Percentiles rank a stretch among this genome's conserved stretches.
Conservation (phyloP, 106 monocot species). For the Vanilla planifolia region DNA sequence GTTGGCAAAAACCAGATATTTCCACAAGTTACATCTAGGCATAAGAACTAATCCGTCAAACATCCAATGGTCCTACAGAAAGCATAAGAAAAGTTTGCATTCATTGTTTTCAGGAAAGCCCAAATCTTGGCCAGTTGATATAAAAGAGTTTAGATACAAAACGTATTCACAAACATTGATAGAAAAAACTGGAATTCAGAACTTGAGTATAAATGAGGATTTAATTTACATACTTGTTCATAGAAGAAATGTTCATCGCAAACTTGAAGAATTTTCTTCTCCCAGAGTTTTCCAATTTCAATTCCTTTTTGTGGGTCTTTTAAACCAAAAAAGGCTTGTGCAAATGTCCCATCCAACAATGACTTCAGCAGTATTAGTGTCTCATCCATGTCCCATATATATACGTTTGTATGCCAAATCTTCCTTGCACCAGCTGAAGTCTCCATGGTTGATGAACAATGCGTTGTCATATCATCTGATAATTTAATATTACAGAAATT, state of each 20-base stretch:
- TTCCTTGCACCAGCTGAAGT: neutral
- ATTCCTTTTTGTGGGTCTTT: constrained; percentile 61
- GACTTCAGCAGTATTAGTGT: constrained; percentile 89
- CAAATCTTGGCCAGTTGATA: no score
- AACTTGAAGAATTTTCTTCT: constrained; percentile 78
- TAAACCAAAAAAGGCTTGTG: constrained; percentile 43
- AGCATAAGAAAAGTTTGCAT: neutral
- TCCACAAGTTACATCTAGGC: neutral
- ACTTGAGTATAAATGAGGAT: neutral
- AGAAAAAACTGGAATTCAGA: neutral
- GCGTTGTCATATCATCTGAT: neutral
- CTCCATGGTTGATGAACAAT: constrained; percentile 6
- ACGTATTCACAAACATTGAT: no score
- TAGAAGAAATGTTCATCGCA: constrained; percentile 80
- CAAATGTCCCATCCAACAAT: constrained; percentile 75
- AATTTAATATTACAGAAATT: no score
- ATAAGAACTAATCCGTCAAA: neutral
- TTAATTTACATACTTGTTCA: constrained; percentile 53
- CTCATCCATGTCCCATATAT: constrained; percentile 97
- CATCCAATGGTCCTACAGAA: neutral
- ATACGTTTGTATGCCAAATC: constrained; percentile 38
- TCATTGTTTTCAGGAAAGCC: no score
- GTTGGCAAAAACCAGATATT: neutral
- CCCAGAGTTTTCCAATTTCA: constrained; percentile 78
- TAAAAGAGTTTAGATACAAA: no score